Evolutionary conservation across 208 protist genomes (phyloP).

Genomic region (Leishmania mexicana): DNA sequence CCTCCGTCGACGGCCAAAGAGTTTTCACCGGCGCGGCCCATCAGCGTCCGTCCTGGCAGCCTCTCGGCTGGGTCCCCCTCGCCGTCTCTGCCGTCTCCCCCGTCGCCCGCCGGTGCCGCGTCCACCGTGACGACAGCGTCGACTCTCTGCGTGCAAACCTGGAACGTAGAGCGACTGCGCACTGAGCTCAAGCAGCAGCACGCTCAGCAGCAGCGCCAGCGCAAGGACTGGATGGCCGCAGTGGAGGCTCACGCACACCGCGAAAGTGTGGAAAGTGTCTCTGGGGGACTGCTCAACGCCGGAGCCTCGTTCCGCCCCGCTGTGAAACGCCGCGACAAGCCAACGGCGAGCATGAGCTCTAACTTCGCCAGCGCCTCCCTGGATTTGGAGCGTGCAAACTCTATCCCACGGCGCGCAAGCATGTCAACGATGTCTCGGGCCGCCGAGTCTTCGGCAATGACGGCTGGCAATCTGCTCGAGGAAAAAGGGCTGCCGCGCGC

Average conservation of each 20-base stretch:
- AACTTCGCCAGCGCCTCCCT: background rate
- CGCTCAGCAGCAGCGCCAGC: slow-evolving; percentile 26
- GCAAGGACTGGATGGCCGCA: slow-evolving; percentile 19
- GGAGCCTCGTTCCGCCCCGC: slow-evolving; percentile 18
- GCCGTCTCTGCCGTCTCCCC: background rate
- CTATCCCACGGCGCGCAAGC: slow-evolving; percentile 9
- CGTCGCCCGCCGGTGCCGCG: background rate
- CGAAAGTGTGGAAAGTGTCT: background rate
- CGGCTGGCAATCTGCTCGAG: background rate
- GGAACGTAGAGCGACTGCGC: slow-evolving; percentile 24
- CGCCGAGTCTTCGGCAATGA: background rate
- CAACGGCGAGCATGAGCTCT: slow-evolving; percentile 11
- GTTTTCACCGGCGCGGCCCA: background rate
- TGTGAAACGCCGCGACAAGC: slow-evolving; percentile 21
- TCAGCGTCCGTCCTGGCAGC: slow-evolving; percentile 5
- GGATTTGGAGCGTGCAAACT: background rate
- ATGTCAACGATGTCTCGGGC: background rate
- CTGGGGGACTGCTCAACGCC: background rate
- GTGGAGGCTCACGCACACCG: background rate
- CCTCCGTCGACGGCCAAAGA: slow-evolving; percentile 1
- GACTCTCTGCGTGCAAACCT: slow-evolving; percentile 10
- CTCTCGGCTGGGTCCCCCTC: background rate
- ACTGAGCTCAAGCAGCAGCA: slow-evolving; percentile 31
- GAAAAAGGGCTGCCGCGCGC: slow-evolving; percentile 52
- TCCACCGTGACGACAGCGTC: background rate